Conservation (phyloP, 2,329 filamentous ascomycete genomes). For the Arthrobotrys musiformis region DNA sequence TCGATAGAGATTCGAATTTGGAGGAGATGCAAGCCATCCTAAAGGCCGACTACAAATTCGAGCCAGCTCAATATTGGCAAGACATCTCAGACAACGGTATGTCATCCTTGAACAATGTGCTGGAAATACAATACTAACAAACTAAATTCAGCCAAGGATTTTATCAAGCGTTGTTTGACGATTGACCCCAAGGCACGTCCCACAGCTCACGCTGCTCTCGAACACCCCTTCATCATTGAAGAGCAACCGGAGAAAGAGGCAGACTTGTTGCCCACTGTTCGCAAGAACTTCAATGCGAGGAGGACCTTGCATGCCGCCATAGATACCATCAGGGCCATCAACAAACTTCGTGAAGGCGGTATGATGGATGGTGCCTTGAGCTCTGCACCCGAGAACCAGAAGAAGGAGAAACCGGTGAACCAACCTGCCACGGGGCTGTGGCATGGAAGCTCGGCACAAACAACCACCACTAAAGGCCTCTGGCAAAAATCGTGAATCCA, state of each 20-base stretch:
- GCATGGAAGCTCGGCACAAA: conserved; percentile 28
- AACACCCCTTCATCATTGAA: conserved; percentile 73
- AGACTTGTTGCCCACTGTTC: conserved; percentile 74
- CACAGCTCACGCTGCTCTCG: conserved; percentile 81
- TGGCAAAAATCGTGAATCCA: conserved; percentile 28
- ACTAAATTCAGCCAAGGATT: conserved; percentile 76
- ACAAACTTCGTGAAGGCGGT: conserved; percentile 75
- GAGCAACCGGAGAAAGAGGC: conserved; percentile 65
- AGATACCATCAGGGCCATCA: conserved; percentile 76
- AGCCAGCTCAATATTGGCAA: conserved; percentile 94
- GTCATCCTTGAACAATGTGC: neutral
- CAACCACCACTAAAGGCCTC: conserved; percentile 37
- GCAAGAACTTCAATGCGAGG: conserved; percentile 79
- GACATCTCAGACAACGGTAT: conserved; percentile 77
- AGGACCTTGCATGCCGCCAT: conserved; percentile 76
- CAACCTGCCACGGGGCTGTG: conserved; percentile 64
- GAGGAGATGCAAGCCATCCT: conserved; percentile 99
- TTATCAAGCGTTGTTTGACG: conserved; percentile 90
- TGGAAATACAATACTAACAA: neutral
- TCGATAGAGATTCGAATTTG: conserved; percentile 95
- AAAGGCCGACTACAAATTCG: conserved; percentile 94
- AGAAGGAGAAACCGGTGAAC: conserved; percentile 69
- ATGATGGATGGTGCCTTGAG: conserved; percentile 71
- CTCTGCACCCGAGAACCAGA: conserved; percentile 67
- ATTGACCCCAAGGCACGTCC: conserved; percentile 87